Evolutionary conservation across 1,284 basidiomycete genomes (phyloP).

Genomic region (Heterobasidion parviporum): DNA sequence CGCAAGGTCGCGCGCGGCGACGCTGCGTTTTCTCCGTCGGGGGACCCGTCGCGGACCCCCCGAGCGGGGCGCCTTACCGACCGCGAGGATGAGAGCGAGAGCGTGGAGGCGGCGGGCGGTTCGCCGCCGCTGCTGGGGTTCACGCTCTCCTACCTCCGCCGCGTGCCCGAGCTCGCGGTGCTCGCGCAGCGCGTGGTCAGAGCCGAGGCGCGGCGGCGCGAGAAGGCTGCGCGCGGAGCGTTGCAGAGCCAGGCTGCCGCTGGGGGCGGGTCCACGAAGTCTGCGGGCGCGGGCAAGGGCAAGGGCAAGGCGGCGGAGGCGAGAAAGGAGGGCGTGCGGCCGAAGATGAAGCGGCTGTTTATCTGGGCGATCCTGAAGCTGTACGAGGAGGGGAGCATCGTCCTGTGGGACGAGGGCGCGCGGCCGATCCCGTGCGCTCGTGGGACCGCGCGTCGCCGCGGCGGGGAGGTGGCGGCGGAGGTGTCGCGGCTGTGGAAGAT

Average conservation of each 20-base stretch:
- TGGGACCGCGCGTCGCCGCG: background rate
- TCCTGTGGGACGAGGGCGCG: conserved; percentile 56
- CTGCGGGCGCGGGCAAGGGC: background rate
- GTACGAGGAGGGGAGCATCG: conserved; percentile 56
- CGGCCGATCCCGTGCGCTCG: conserved; percentile 14
- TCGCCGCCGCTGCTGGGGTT: conserved; percentile 34
- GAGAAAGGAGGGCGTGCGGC: conserved; percentile 4
- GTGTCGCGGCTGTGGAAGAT: background rate
- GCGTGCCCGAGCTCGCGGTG: conserved; percentile 59
- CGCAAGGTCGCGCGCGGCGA: background rate
- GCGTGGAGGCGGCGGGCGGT: background rate
- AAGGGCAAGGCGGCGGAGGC: background rate
- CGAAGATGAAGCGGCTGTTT: conserved; percentile 58
- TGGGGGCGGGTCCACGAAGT: too few relatives aligned
- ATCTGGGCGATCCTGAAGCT: conserved; percentile 52
- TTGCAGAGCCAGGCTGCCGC: conserved; percentile 17
- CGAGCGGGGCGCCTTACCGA: background rate
- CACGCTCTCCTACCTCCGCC: conserved; percentile 63
- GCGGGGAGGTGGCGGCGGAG: background rate
- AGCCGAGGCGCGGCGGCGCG: conserved; percentile 35
- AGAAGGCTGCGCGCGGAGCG: conserved; percentile 39
- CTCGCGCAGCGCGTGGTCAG: conserved; percentile 54
- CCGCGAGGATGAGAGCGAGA: background rate
- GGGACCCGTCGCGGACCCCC: background rate
- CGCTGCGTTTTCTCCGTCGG: background rate